Conservation (phyloP, 108 stramenopile genomes). For the Tribonema minus region DNA sequence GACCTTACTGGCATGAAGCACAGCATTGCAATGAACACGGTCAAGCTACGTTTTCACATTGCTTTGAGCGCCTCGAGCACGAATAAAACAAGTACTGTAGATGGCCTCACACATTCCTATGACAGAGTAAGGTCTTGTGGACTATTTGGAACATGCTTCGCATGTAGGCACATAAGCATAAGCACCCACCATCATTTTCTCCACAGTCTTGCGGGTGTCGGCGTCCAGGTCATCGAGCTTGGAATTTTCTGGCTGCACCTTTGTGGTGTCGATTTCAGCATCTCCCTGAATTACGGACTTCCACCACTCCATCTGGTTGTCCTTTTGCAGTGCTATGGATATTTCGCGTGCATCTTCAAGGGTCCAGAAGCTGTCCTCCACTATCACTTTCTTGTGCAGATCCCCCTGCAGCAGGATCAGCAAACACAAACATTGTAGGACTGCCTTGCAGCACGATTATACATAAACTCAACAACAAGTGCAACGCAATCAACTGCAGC, state of each 20-base stretch:
- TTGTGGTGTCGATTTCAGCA: conserved; percentile 85
- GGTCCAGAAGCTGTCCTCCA: conserved; percentile 99
- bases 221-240: conserved; percentile 90
- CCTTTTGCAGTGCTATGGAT: conserved; percentile 41
- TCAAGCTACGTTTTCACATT: no score
- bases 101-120: no score
- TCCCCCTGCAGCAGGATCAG: conserved; percentile 69
- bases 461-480: no score
- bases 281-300: conserved; percentile 77
- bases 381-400: conserved; percentile 77
- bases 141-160: no score
- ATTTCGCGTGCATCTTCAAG: conserved; percentile 82
- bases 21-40: no score
- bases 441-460: no score
- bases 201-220: conserved; percentile 96
- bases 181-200: conserved; percentile 90
- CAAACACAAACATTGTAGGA: no score
- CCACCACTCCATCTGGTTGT: conserved; percentile 99
- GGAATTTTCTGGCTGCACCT: conserved; percentile 94
- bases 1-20: no score
- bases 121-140: no score
- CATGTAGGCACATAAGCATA: no score
- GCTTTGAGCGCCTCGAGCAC: no score
- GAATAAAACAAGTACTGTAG: no score
- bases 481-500: not conserved